phyloP scores from a whole-genome alignment of 176 grass and related monocot genomes.

The Oryza meridionalis region DNA sequence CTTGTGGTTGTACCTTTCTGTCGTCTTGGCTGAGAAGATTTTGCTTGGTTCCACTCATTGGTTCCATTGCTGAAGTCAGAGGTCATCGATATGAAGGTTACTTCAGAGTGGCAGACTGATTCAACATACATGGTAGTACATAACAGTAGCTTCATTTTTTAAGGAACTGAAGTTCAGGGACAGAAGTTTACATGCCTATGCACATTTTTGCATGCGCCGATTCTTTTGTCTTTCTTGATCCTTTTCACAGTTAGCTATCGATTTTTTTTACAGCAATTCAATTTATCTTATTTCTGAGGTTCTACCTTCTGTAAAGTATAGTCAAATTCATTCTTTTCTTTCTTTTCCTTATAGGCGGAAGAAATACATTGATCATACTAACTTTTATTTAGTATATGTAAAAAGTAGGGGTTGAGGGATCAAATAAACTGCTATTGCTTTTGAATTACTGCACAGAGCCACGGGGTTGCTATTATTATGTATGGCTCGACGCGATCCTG shows the following conservation, averaged over 20 bases:
- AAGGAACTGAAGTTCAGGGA: neutral
- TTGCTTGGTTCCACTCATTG: neutral
- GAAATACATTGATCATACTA: neutral
- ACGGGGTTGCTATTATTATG: neutral
- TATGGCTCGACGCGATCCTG: no score
- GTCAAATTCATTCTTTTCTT: neutral
- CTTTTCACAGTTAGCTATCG: neutral
- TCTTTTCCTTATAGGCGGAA: neutral
- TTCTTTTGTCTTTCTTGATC: neutral
- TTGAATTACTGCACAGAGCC: neutral
- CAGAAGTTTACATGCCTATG: neutral
- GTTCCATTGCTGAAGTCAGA: neutral
- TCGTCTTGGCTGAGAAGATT: neutral
- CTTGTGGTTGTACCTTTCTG: neutral
- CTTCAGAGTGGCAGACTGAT: neutral
- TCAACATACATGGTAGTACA: neutral
- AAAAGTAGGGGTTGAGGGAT: neutral
- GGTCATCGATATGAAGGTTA: neutral
- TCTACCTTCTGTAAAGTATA: neutral
- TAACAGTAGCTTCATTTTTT: slow-evolving; percentile 38
- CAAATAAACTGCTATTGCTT: neutral
- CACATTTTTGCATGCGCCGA: neutral
- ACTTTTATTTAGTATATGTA: neutral
- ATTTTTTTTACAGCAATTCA: neutral
- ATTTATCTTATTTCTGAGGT: neutral